These are phyloP conservation scores for Abrus pulchellus DNA, from an alignment of 306 rosid species.

Conservation along the genomic window DNA sequence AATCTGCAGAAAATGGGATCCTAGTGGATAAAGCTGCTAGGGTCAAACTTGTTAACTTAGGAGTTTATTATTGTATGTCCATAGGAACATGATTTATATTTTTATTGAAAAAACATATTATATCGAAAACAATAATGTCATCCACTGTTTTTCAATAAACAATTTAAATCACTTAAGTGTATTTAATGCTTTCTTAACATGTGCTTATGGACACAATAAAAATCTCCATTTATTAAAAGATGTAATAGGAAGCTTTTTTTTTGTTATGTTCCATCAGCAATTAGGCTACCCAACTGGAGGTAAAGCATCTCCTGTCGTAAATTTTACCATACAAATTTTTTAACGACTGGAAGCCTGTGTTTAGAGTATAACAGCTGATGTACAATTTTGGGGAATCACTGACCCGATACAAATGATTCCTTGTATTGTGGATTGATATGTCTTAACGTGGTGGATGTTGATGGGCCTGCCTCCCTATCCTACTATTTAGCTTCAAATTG, in stretches of 20 bases:
- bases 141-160: not conserved
- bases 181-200: not conserved
- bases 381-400: conserved; percentile 31
- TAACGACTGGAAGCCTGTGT: not conserved
- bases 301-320: conserved; percentile 7
- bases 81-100: not conserved
- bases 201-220: not conserved
- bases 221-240: not conserved
- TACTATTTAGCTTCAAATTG: not conserved
- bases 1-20: conserved; percentile 42
- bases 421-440: conserved; percentile 11
- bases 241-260: not conserved
- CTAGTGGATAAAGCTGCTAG: not conserved
- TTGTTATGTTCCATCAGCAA: conserved; percentile 2
- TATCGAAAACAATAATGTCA: not conserved
- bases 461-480: conserved; percentile 2
- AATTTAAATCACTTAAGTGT: not conserved
- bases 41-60: not conserved
- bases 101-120: not conserved
- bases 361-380: conserved; percentile 2
- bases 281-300: conserved; percentile 25
- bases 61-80: not conserved
- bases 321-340: conserved; percentile 1
- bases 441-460: conserved; percentile 9
- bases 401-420: conserved; percentile 4